Conservation (phyloP, 2,329 filamentous ascomycete species). For the Pyricularia grisea region DNA sequence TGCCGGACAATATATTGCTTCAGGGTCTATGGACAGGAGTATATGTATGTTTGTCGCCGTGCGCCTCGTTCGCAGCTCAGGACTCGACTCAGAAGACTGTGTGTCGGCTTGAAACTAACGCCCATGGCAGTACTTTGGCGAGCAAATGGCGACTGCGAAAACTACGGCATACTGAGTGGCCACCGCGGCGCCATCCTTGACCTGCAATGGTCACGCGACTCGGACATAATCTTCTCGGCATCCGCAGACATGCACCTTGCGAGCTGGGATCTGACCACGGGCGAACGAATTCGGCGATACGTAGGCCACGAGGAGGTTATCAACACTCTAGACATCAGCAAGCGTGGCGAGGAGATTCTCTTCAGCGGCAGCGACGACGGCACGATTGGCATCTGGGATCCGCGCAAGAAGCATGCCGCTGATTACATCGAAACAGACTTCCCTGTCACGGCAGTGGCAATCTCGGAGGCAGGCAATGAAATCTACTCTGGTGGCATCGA, state of each 20-base stretch:
- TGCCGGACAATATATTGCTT: slow-evolving; percentile 80
- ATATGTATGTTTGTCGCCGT: slow-evolving; percentile 51
- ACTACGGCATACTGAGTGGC: slow-evolving; percentile 80
- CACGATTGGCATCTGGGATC: slow-evolving; percentile 92
- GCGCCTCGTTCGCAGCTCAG: background rate
- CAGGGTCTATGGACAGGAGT: slow-evolving; percentile 87
- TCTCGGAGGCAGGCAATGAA: slow-evolving; percentile 93
- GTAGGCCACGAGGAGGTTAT: slow-evolving; percentile 93
- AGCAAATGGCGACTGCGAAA: slow-evolving; percentile 86
- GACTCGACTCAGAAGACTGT: background rate
- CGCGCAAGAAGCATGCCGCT: slow-evolving; percentile 76
- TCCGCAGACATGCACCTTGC: slow-evolving; percentile 90
- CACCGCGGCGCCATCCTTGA: slow-evolving; percentile 89
- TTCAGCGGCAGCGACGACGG: slow-evolving; percentile 92
- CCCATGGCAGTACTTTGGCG: slow-evolving; percentile 70
- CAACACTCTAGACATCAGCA: slow-evolving; percentile 82
- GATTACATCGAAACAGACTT: slow-evolving; percentile 88
- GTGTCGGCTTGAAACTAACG: background rate
- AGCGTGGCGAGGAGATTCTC: slow-evolving; percentile 80
- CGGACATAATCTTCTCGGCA: slow-evolving; percentile 79
- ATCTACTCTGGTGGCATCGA: slow-evolving; percentile 92
- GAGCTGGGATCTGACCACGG: slow-evolving; percentile 90
- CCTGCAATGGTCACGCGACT: slow-evolving; percentile 94
- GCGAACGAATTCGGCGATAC: slow-evolving; percentile 85
- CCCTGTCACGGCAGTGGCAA: slow-evolving; percentile 80